Evolutionary conservation across 176 grass and related monocot species (phyloP), one percentile per base, ranked within the genome.

Genomic region (Hordeum marinum): DNA sequence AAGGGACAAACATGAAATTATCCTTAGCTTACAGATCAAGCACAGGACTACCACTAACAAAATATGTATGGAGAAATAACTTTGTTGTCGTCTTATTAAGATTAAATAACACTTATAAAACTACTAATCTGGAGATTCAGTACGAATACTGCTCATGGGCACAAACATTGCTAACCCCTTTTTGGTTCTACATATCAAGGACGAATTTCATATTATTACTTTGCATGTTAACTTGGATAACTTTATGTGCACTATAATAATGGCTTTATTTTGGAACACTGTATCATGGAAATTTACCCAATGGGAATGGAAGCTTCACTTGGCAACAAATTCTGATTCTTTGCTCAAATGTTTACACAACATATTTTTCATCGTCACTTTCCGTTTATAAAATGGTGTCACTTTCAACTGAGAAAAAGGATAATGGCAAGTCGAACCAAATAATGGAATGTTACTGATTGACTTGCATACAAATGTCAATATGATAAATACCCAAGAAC

Each of bases 391-490:
- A 68, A 77, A 76, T 77, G 50, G 55, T 55, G 18, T 79, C 86
- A 61, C 40, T 73, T 78, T 79, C 57, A 73, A 10, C 12, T 46
- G 43, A 84, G 26, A 52, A 61, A 77, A 75, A 31, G 25, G n/a
- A 26, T 32, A 77, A 77, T 70, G 26, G 9, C 13, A 76, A 45
- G 20, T 70, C 18, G 23, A 31, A 50, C 32, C 80, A 36, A 59
- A 11, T 46, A 37, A 45, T 26, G 27, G 1, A 60, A 37, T 45
- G 8, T 83, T 77, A 48, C 59, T 39, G 63, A 77, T 77, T 71
- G 81, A 76, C 50, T 88, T 88, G 39, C 77, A 27, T 40, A 83
- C 21, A 82, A 54, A 63, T 63, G 65, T 79, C 23, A 32, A 79
- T 54, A 48, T 50, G 52, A 69, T 71, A 26, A 21, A 83, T 70